These are phyloP conservation scores for Rhodotorula sphaerocarpa DNA, from an alignment of 768 basidiomycete genomes.

Conservation along the genomic window DNA sequence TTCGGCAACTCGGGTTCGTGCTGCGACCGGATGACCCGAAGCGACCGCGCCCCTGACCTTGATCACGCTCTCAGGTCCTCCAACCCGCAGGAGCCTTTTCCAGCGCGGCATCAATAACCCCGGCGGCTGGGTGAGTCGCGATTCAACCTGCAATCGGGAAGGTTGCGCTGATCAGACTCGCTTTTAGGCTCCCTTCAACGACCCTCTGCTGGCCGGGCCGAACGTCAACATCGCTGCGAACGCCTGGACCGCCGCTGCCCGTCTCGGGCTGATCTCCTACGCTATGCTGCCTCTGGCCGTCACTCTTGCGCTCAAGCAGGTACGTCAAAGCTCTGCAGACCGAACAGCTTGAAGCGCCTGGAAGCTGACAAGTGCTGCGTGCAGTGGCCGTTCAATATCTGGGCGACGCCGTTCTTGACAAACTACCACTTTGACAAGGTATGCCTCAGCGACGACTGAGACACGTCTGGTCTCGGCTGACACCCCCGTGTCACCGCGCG, in stretches of 20 bases:
- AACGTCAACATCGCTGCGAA: conserved; percentile 59
- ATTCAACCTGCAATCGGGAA: background rate
- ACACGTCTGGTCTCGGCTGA: background rate
- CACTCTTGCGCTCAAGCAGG: conserved; percentile 60
- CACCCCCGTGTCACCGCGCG: background rate
- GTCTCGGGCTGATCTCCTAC: conserved; percentile 64
- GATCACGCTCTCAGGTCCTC: conserved; percentile 18
- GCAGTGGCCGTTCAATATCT: conserved; percentile 59
- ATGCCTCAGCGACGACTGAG: background rate
- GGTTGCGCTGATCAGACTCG: background rate
- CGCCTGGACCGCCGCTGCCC: conserved; percentile 62
- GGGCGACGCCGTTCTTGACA: conserved; percentile 56
- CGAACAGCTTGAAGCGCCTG: too few relatives aligned
- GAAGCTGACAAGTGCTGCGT: background rate
- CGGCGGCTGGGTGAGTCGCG: conserved; percentile 25
- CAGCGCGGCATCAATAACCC: conserved; percentile 31
- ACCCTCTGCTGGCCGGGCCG: conserved; percentile 47
- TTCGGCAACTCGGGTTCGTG: conserved; percentile 8
- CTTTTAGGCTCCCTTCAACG: conserved; percentile 29
- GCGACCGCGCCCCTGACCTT: too few relatives aligned
- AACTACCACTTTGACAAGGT: conserved; percentile 65
- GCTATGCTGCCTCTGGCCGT: conserved; percentile 63
- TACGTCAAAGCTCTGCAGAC: conserved; percentile 24
- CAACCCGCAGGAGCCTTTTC: conserved; percentile 33
- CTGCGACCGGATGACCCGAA: background rate